phyloP scores from a whole-genome alignment of 1,139 yeast species.

The Pichia sp. region DNA sequence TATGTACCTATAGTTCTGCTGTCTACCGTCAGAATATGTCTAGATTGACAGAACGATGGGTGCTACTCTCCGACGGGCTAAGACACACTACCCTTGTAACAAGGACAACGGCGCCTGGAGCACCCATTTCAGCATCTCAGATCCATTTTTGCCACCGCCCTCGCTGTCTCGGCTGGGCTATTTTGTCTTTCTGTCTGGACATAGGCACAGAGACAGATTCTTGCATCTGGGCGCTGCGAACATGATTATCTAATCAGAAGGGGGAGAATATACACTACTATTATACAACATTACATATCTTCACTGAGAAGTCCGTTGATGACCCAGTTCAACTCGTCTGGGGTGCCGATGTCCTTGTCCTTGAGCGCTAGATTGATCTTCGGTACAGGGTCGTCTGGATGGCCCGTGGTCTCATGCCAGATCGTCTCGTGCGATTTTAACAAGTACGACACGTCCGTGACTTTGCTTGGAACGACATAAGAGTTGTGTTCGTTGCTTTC shows the following conservation, averaged over 20 bases:
- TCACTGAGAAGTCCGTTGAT: conserved; percentile 47
- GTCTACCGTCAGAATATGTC: not conserved
- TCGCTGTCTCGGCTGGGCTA: not conserved
- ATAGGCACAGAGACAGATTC: not conserved
- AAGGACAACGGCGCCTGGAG: not conserved
- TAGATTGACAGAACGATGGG: not conserved
- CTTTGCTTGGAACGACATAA: conserved; percentile 15
- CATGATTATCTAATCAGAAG: not conserved
- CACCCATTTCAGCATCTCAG: not conserved
- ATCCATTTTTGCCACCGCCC: conserved; percentile 10
- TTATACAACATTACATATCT: conserved; percentile 9
- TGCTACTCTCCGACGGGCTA: not conserved
- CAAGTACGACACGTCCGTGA: conserved; percentile 18
- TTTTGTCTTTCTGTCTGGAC: no score
- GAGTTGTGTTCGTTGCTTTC: conserved; percentile 4
- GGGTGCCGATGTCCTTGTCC: conserved; percentile 44
- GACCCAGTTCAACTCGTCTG: conserved; percentile 68
- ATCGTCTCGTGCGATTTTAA: conserved; percentile 15
- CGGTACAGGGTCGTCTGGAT: conserved; percentile 7
- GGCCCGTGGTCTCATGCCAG: not conserved
- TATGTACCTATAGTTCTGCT: not conserved
- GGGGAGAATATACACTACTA: not conserved
- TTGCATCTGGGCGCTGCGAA: not conserved
- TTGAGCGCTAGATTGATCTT: conserved; percentile 23
- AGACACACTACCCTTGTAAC: not conserved